Base-by-base conservation (phyloP, 352 stramenopile species). In the Globisporangium cylindrosporum region DNA sequence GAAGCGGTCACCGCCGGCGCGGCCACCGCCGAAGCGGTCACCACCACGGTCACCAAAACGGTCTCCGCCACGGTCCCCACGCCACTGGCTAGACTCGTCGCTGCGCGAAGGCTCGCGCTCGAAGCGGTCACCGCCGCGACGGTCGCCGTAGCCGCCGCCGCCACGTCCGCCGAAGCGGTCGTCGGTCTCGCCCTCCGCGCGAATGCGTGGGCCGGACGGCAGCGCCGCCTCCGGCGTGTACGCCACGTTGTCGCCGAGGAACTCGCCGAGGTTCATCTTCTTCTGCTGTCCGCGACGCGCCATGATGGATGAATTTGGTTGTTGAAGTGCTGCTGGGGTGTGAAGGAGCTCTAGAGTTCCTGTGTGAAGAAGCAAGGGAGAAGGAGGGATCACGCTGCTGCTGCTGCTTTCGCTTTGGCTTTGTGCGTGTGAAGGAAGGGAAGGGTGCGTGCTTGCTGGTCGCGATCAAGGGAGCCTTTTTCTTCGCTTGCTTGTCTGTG, bases 231-330 rank as follows among this genome's bases (percentile, higher is more conserved):
- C 81, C 0, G 81, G 79, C 61, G 85, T 92, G 65, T 89, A 90
- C 25, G 80, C 75, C n/a, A 75, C 75, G 59, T 86, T 71, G 77
- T 90, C 81, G 46, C 84, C 84, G 10, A 92, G 77, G 77, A 90
- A 92, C 75, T 90, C 82, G 61, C 84, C 80, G 38, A 92, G 76
- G 59, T 76, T 76, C 72, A 92, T 90, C 67, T 91, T 90, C 74
- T 91, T 88, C 60, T 72, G 80, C 24, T 57, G 51, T 38, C 34
- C 53, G 59, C 77, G 77, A 24, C 70, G 70, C 61, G 81, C 76
- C 79, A 89, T 91, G 64, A 56, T 76, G 41, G 38, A 41, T 59
- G 46, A 46, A 8, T 68, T 27, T 38, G 20, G 32, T 27, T 62
- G 27, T 29, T 46, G n/a, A 25, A n/a, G 43, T 51, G 43, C 43